A percentile compares a stretch with the other conserved stretches of the same genome.
These are phyloP conservation scores for Neocatenulostroma microsporum DNA, from an alignment of 2,329 filamentous ascomycete genomes.

Conservation along the genomic window DNA sequence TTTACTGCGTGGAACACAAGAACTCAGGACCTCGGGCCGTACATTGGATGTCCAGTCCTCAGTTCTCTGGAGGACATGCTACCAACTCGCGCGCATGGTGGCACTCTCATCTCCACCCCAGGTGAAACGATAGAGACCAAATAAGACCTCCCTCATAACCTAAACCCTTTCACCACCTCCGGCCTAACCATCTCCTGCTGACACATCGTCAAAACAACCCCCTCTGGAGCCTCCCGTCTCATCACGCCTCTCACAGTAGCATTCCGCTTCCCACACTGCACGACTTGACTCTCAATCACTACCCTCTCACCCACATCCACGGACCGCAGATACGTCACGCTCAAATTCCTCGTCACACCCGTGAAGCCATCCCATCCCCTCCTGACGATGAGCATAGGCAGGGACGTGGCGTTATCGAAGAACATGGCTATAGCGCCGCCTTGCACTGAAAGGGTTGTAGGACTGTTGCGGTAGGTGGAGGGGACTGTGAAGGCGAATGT, in stretches of 20 bases:
- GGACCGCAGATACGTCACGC: conserved; percentile 38
- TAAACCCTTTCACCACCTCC: too few relatives aligned
- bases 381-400: conserved; percentile 18
- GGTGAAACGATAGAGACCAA: too few relatives aligned
- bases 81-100: too few relatives aligned
- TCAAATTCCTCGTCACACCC: conserved; percentile 34
- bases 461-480: conserved; percentile 11
- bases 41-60: too few relatives aligned
- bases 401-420: conserved; percentile 46
- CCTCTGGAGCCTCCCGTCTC: conserved; percentile 26
- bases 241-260: conserved; percentile 34
- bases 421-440: conserved; percentile 44
- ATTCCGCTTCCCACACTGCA: conserved; percentile 35
- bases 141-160: too few relatives aligned
- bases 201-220: conserved; percentile 22
- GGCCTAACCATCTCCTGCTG: conserved; percentile 18
- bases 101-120: too few relatives aligned
- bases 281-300: conserved; percentile 35
- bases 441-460: conserved; percentile 12
- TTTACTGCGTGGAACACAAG: too few relatives aligned
- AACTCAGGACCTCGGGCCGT: too few relatives aligned
- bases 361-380: conserved; percentile 30
- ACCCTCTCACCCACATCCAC: conserved; percentile 32
- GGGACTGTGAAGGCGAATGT: conserved; percentile 13
- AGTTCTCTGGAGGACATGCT: too few relatives aligned